Conservation (phyloP, 202 grass and related monocot genomes). For the Saccharum hybrid region DNA sequence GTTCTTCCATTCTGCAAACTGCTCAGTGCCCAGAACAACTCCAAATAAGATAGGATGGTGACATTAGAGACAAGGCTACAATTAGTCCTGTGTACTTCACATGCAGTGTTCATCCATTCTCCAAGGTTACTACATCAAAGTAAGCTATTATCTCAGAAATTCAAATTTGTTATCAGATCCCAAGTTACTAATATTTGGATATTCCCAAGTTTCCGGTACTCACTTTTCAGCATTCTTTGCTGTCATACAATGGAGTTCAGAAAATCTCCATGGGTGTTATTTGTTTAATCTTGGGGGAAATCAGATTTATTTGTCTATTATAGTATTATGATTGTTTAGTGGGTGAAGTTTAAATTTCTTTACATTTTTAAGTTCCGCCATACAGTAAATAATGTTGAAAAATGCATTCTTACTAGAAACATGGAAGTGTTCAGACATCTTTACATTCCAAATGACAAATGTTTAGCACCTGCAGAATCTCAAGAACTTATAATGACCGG, state of each 20-base stretch:
- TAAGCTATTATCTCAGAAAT: background rate
- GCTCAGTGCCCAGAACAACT: background rate
- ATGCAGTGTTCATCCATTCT: background rate
- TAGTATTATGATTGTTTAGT: background rate
- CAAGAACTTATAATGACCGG: background rate
- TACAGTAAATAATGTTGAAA: background rate
- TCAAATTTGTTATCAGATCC: background rate
- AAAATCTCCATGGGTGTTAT: background rate
- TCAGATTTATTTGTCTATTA: background rate
- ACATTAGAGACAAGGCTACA: background rate
- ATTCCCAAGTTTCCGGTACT: background rate
- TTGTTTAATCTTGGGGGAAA: background rate
- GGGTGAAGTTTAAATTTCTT: background rate
- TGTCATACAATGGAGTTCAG: background rate
- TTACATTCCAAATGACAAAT: background rate
- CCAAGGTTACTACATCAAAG: background rate
- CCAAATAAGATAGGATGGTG: background rate
- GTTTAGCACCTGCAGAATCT: background rate
- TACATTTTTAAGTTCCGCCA: background rate
- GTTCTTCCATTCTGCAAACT: background rate
- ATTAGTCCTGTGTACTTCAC: background rate
- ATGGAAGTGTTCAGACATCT: too few species aligned
- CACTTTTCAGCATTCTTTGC: background rate
- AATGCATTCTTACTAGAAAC: background rate
- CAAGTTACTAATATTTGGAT: background rate